These are phyloP conservation scores for Colletotrichum theobromicola DNA, from an alignment of 2,329 filamentous ascomycete genomes.

Conservation along the genomic window DNA sequence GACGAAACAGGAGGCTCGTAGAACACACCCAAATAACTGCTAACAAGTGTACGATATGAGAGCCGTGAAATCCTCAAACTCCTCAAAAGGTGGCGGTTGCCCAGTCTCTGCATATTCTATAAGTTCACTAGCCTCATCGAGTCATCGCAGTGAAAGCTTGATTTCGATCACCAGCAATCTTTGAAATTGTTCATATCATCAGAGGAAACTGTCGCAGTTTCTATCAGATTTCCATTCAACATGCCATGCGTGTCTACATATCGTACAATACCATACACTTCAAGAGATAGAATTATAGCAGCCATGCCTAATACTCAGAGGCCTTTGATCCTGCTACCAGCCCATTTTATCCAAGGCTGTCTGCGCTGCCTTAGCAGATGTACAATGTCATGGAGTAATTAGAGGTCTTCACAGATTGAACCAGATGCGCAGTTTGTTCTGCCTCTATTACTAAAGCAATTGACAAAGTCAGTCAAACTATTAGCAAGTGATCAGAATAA, in stretches of 20 bases:
- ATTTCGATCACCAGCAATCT: neutral
- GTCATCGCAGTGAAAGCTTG: neutral
- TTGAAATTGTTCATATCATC: neutral
- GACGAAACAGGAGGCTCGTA: no score
- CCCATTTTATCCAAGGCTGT: neutral
- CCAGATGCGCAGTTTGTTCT: no score
- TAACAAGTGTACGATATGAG: no score
- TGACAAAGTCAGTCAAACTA: neutral
- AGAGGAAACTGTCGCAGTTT: neutral
- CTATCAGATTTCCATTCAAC: neutral
- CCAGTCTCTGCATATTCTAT: no score
- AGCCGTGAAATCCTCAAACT: no score
- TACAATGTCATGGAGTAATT: neutral
- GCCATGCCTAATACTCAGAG: neutral
- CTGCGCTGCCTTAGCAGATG: neutral
- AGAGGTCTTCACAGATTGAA: neutral
- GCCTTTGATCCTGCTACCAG: rapidly evolving
- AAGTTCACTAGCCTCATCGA: no score
- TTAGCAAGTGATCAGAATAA: neutral
- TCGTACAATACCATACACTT: neutral
- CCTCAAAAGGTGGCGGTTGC: neutral
- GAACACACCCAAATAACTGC: no score
- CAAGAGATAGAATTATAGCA: neutral
- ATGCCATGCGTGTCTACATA: neutral
- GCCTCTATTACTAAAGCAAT: no score